Base-by-base conservation (phyloP, 2,329 filamentous ascomycete species). In the Colletotrichum brevisporum region DNA sequence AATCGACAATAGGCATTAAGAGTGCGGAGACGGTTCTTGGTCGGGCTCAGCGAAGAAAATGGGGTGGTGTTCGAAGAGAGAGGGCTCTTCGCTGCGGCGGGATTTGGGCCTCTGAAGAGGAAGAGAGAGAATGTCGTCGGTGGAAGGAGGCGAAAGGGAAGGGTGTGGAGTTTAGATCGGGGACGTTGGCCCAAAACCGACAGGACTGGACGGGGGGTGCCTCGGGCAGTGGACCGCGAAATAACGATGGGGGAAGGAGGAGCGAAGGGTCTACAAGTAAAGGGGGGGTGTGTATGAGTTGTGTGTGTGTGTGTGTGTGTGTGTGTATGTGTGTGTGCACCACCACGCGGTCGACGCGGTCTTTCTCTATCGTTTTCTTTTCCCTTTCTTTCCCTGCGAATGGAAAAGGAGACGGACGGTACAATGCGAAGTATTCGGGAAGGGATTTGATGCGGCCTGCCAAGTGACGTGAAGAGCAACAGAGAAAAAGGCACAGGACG, bases 111-210 rank as follows among this genome's bases (percentile, higher is more conserved):
- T 66, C 67, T 69, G 55, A 57, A 57, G 63, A 66, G 51, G 52
- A 52, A 69, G 61, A 66, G 66, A 61, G 62, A 61, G 62, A 69
- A 53, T 67, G 67, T 69, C 67, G 67, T 69, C 67, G 62, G 57
- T 53, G 18, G 67, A 53, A 69, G 62, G 67, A 69, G 62, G 67
- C 67, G 62, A 69, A 67, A 51, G 67, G 55, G 31, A 60, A 51
- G 67, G 67, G 67, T 69, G 62, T 69, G 67, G 67, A 69, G 67
- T 69, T 66, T 41, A 67, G 67, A 66, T 69, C 62, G 67, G 67
- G 66, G 62, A 66, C 67, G 45, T 69, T 66, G 67, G 39, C 67
- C 62, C 67, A 69, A 66, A 69, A 66, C 43, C 55, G 55, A 69
- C 67, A 66, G 67, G 67, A 66, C 41, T 66, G 62, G 56, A 57